Percentiles rank a stretch among this genome's conserved stretches.
These are phyloP conservation scores for Croton laevigatus DNA, from an alignment of 441 rosid species.

Conservation along the genomic window DNA sequence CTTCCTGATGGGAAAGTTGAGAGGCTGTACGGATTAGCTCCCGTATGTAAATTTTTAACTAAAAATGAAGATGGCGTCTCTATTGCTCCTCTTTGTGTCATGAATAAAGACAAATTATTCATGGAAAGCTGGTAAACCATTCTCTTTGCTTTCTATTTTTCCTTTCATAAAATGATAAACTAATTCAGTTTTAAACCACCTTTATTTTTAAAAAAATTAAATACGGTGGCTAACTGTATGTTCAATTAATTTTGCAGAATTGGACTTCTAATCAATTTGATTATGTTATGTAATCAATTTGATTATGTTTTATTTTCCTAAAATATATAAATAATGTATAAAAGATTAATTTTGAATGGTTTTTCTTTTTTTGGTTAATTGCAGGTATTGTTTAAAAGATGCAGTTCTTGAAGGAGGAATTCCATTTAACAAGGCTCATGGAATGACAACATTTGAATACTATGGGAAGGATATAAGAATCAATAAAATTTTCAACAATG, in stretches of 20 bases:
- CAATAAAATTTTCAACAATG: slow-evolving; percentile 20
- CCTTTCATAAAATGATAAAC: too few species aligned
- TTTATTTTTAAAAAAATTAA: too few species aligned
- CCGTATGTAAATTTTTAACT: slow-evolving; percentile 53
- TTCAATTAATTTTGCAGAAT: too few species aligned
- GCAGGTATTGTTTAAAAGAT: slow-evolving; percentile 66
- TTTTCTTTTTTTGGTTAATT: background rate
- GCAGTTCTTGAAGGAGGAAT: slow-evolving; percentile 68
- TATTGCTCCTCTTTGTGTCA: slow-evolving; percentile 40
- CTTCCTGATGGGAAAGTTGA: slow-evolving; percentile 42
- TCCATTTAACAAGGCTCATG: slow-evolving; percentile 66
- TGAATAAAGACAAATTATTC: slow-evolving; percentile 58
- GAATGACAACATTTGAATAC: slow-evolving; percentile 63
- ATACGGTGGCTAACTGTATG: too few species aligned
- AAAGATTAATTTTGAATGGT: too few species aligned
- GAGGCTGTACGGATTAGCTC: slow-evolving; percentile 43
- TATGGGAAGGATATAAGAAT: slow-evolving; percentile 45
- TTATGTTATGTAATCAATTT: too few species aligned
- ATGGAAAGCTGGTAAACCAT: slow-evolving; percentile 64
- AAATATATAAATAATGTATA: too few species aligned
- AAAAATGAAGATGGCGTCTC: slow-evolving; percentile 49
- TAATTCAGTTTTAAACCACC: too few species aligned
- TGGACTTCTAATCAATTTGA: too few species aligned
- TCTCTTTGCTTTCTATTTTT: too few species aligned
- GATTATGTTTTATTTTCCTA: background rate